phyloP scores from a whole-genome alignment of 2,329 filamentous ascomycete species.

The Lachnellula arida region DNA sequence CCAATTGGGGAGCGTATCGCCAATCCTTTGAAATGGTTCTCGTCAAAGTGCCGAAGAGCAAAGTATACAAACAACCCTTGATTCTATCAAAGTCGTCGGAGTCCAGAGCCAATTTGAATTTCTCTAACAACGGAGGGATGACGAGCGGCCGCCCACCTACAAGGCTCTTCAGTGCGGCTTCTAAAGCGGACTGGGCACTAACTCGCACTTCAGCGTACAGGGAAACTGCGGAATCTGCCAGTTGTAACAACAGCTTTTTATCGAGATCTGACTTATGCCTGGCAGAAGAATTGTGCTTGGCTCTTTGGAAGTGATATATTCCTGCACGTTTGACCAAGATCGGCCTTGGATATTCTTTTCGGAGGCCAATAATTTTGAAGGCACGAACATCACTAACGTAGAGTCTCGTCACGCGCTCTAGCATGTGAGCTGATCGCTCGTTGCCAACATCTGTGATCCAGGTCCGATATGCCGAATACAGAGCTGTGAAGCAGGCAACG shows the following conservation, averaged over 20 bases:
- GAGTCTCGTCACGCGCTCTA: slow-evolving; percentile 80
- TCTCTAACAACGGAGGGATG: slow-evolving; percentile 78
- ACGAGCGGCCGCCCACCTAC: slow-evolving; percentile 84
- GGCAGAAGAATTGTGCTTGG: slow-evolving; percentile 87
- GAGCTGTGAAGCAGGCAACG: slow-evolving; percentile 86
- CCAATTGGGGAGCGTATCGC: slow-evolving; percentile 87
- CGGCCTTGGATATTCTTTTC: slow-evolving; percentile 88
- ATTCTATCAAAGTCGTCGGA: slow-evolving; percentile 83
- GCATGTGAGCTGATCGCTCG: slow-evolving; percentile 86
- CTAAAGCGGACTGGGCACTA: slow-evolving; percentile 84
- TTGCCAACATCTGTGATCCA: slow-evolving; percentile 99
- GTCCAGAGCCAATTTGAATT: slow-evolving; percentile 72
- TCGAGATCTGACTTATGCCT: slow-evolving; percentile 88
- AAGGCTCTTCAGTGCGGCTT: slow-evolving; percentile 88
- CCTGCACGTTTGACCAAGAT: slow-evolving; percentile 90
- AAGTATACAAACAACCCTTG: slow-evolving; percentile 88
- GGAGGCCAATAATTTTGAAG: slow-evolving; percentile 89
- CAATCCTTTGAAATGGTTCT: slow-evolving; percentile 89
- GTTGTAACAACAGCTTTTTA: slow-evolving; percentile 75
- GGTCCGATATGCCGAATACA: slow-evolving; percentile 88
- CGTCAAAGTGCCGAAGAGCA: slow-evolving; percentile 82
- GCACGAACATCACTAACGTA: slow-evolving; percentile 83
- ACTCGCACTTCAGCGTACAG: slow-evolving; percentile 93
- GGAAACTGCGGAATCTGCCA: slow-evolving; percentile 85
- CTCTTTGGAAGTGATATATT: slow-evolving; percentile 88